A percentile compares a stretch with the other conserved stretches of the same genome.
Evolutionary conservation across 495 filamentous ascomycete species (phyloP).

Genomic region (Tuber microsphaerosporum): DNA sequence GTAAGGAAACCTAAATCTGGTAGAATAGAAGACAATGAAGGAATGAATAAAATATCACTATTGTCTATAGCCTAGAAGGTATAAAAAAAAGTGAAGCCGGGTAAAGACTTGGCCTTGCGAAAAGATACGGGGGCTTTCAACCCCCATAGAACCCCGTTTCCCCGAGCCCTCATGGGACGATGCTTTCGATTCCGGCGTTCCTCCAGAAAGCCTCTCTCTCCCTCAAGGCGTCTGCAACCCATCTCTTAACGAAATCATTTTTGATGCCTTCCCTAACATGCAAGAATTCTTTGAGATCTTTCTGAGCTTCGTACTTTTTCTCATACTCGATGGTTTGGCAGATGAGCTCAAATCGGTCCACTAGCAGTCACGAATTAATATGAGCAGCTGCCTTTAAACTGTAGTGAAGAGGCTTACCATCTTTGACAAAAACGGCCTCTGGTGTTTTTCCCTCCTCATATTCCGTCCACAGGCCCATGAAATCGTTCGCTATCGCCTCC

Average conservation of each 20-base stretch:
- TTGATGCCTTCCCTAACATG: constrained; percentile 65
- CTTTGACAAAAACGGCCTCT: constrained; percentile 85
- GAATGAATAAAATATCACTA: constrained; percentile 6
- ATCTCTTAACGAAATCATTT: constrained; percentile 68
- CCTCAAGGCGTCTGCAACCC: constrained; percentile 65
- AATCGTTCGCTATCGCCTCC: constrained; percentile 58
- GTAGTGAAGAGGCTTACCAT: constrained; percentile 43
- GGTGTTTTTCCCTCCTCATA: constrained; percentile 80
- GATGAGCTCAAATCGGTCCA: constrained; percentile 92
- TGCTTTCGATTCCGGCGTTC: constrained; percentile 22
- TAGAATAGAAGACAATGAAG: constrained; percentile 7
- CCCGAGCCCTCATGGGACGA: not conserved
- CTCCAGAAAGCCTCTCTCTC: constrained; percentile 75
- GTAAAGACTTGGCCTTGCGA: not conserved
- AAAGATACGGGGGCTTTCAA: not conserved
- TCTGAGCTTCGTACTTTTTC: constrained; percentile 53
- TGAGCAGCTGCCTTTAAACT: not conserved
- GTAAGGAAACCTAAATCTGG: not conserved
- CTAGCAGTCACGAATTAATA: constrained; percentile 31
- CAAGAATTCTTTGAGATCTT: constrained; percentile 78
- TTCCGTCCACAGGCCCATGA: constrained; percentile 77
- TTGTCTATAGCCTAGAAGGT: not conserved
- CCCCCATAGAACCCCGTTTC: not conserved
- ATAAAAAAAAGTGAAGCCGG: not conserved
- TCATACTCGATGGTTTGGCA: constrained; percentile 97